phyloP scores from a whole-genome alignment of 805 yeast species.

The Scheffersomyces lignosus region DNA sequence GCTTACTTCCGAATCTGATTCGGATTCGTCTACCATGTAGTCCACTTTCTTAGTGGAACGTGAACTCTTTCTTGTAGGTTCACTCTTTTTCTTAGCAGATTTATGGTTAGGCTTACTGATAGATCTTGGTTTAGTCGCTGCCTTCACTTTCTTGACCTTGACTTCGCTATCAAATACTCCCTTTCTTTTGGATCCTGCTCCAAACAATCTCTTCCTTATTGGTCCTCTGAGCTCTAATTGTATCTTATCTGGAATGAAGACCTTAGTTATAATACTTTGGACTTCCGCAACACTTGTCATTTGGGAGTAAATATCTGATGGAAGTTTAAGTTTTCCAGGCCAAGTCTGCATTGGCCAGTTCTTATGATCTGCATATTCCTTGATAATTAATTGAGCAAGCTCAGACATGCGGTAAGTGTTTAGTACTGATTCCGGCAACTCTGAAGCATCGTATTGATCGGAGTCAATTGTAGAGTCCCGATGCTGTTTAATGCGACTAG shows the following conservation, averaged over 20 bases:
- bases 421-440: slow-evolving; percentile 22
- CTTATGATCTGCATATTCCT: slow-evolving; percentile 54
- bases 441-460: slow-evolving; percentile 21
- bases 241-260: slow-evolving; percentile 53
- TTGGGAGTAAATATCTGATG: slow-evolving; percentile 69
- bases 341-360: slow-evolving; percentile 75
- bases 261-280: slow-evolving; percentile 52
- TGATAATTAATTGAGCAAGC: slow-evolving; percentile 64
- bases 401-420: slow-evolving; percentile 71
- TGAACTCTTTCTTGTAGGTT: slow-evolving; percentile 45
- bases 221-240: slow-evolving; percentile 34
- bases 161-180: slow-evolving; percentile 4
- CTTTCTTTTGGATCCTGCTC: slow-evolving; percentile 12
- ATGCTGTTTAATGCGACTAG: slow-evolving; percentile 78
- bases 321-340: slow-evolving; percentile 74
- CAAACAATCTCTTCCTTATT: slow-evolving; percentile 23
- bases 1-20: not conserved
- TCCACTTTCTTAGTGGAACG: slow-evolving; percentile 33
- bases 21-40: slow-evolving; percentile 25
- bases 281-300: slow-evolving; percentile 59
- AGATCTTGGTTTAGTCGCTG: slow-evolving; percentile 5
- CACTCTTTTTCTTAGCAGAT: slow-evolving; percentile 15
- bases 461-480: slow-evolving; percentile 53
- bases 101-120: slow-evolving; percentile 21
- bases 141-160: slow-evolving; percentile 7